phyloP scores from a whole-genome alignment of 1,284 basidiomycete species.

The Irpex sp. region DNA sequence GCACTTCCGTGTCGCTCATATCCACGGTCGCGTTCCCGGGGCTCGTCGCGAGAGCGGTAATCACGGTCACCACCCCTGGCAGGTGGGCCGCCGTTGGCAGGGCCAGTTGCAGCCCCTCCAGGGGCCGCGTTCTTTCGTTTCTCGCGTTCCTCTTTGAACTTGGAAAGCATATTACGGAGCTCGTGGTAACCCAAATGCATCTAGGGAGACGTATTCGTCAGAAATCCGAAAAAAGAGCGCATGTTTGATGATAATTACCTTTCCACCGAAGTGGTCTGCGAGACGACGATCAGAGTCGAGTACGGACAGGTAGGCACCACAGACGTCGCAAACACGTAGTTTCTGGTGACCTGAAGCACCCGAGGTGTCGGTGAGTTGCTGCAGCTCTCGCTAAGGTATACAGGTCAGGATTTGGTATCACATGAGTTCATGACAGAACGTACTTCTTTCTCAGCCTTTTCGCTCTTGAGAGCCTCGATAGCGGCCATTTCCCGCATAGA shows the following conservation, averaged over 20 bases:
- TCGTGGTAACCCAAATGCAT: constrained; percentile 99
- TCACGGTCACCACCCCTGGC: constrained; percentile 40
- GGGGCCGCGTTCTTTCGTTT: constrained; percentile 66
- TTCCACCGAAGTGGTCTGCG: constrained; percentile 99
- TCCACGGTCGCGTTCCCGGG: constrained; percentile 61
- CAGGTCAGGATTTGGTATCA: neutral
- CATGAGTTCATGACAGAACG: constrained; percentile 16
- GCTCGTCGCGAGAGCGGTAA: constrained; percentile 54
- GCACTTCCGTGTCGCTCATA: constrained; percentile 60
- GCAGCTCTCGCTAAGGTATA: constrained; percentile 74
- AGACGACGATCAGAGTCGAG: constrained; percentile 97
- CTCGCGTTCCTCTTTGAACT: constrained; percentile 85
- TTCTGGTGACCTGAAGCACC: constrained; percentile 99
- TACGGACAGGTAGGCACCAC: constrained; percentile 96
- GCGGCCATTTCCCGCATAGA: constrained; percentile 97
- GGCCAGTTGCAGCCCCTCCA: constrained; percentile 23
- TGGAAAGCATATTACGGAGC: constrained; percentile 86
- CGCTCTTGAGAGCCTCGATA: constrained; percentile 94
- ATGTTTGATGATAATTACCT: constrained; percentile 52
- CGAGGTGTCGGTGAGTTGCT: constrained; percentile 95
- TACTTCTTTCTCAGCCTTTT: constrained; percentile 95
- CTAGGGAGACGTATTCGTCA: constrained; percentile 35
- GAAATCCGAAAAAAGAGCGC: neutral
- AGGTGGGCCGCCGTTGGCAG: constrained; percentile 21
- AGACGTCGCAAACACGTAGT: constrained; percentile 97